These are phyloP conservation scores for Phyllosticta ampelicida DNA, from an alignment of 2,329 filamentous ascomycete genomes.

Conservation along the genomic window DNA sequence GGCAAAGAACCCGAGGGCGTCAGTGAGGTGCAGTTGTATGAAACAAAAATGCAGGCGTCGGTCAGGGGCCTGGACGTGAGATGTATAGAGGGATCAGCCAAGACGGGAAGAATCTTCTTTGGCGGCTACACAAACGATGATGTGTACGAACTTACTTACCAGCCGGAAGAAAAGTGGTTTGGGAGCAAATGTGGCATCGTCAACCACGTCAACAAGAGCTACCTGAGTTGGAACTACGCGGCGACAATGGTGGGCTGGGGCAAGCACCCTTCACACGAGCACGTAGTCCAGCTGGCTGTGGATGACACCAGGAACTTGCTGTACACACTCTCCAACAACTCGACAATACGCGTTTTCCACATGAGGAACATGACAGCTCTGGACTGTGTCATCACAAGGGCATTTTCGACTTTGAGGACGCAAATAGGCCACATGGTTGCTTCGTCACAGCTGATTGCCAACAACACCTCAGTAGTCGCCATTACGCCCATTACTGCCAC, in stretches of 20 bases:
- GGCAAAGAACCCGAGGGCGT: constrained; percentile 55
- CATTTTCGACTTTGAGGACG: constrained; percentile 43
- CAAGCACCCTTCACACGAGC: constrained; percentile 39
- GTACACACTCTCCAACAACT: constrained; percentile 80
- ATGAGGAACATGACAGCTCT: constrained; percentile 53
- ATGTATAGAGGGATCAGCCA: constrained; percentile 64
- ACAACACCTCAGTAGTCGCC: constrained; percentile 60
- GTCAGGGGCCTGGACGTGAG: constrained; percentile 67
- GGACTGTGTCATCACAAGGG: constrained; percentile 45
- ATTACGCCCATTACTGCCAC: constrained; percentile 73
- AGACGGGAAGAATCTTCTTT: constrained; percentile 87
- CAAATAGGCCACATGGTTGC: constrained; percentile 79
- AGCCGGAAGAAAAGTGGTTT: constrained; percentile 97
- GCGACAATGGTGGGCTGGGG: constrained; percentile 29
- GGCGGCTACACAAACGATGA: constrained; percentile 71
- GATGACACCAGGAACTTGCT: constrained; percentile 82
- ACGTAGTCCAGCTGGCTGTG: constrained; percentile 68
- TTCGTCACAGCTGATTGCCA: constrained; percentile 60
- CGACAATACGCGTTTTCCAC: constrained; percentile 84
- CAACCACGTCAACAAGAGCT: constrained; percentile 68
- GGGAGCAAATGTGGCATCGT: constrained; percentile 76
- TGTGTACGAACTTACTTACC: constrained; percentile 88
- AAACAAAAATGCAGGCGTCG: constrained; percentile 74
- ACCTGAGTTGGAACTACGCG: constrained; percentile 25
- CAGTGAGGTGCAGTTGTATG: constrained; percentile 67